These are phyloP conservation scores for Dichotomocladium elegans DNA, from an alignment of 371 early-diverging fungal genomes.

Conservation along the genomic window DNA sequence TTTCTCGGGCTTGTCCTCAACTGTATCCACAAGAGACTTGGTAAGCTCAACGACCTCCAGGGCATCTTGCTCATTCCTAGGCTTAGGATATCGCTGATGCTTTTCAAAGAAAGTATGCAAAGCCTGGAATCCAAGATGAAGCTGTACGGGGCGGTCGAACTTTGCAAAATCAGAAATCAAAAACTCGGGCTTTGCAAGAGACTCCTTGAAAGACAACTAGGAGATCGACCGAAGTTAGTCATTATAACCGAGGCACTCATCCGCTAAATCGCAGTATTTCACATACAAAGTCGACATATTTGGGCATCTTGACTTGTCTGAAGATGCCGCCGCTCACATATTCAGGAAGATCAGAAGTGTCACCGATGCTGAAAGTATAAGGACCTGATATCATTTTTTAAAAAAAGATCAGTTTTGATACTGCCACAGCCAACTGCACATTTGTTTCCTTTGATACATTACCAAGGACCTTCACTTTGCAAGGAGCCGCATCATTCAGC, in stretches of 20 bases:
- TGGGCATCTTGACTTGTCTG: constrained; percentile 93
- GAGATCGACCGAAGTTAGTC: background rate
- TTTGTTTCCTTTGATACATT: constrained; percentile 1
- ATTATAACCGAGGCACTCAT: background rate
- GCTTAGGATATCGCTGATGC: constrained; percentile 50
- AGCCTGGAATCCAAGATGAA: constrained; percentile 93
- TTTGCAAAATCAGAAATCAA: constrained; percentile 95
- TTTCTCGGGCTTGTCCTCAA: constrained; percentile 66
- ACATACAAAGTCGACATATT: constrained; percentile 76
- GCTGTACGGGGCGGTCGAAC: constrained; percentile 90
- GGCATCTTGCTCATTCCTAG: constrained; percentile 67
- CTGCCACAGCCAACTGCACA: background rate
- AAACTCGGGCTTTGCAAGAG: constrained; percentile 81
- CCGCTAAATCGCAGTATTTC: too few relatives aligned
- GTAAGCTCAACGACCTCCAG: constrained; percentile 55
- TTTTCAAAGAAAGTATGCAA: constrained; percentile 71
- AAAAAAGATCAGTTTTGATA: too few relatives aligned
- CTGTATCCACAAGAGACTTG: constrained; percentile 45
- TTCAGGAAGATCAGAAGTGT: constrained; percentile 69
- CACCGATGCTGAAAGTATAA: constrained; percentile 94
- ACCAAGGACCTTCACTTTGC: constrained; percentile 80
- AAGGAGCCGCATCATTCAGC: constrained; percentile 80
- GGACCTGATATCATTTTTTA: constrained; percentile 54
- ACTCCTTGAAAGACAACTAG: constrained; percentile 70
- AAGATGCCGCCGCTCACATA: constrained; percentile 89